A percentile compares a stretch with the other conserved stretches of the same genome.
phyloP scores from a whole-genome alignment of 805 yeast genomes.

The Zygosaccharomyces pseudorouxii region DNA sequence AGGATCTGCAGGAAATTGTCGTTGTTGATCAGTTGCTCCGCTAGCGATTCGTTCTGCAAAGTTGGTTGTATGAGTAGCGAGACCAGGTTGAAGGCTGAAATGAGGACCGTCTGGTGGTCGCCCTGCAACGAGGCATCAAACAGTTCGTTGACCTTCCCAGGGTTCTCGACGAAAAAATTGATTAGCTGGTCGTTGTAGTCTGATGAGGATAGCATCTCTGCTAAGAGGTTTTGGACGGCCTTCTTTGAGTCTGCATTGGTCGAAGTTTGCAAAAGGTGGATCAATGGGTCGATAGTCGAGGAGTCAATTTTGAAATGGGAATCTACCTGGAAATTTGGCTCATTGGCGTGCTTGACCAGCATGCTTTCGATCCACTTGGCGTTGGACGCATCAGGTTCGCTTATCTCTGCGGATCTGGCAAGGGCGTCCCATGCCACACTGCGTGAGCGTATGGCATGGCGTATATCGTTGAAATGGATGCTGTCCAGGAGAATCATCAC shows the following conservation, averaged over 20 bases:
- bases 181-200: conserved; percentile 20
- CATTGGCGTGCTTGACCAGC: conserved; percentile 35
- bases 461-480: conserved; percentile 58
- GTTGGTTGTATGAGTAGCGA: conserved; percentile 29
- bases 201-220: conserved; percentile 29
- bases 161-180: conserved; percentile 21
- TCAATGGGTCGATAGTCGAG: conserved; percentile 19
- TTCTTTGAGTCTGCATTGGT: conserved; percentile 29
- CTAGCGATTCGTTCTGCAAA: conserved; percentile 19
- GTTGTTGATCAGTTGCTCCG: conserved; percentile 20
- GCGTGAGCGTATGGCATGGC: conserved; percentile 66
- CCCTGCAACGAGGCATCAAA: conserved; percentile 26
- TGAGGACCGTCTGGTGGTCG: conserved; percentile 31
- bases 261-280: conserved; percentile 28
- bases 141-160: conserved; percentile 20
- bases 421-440: conserved; percentile 92
- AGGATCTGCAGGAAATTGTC: conserved; percentile 23
- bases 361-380: conserved; percentile 31
- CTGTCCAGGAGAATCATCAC: conserved; percentile 49
- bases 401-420: conserved; percentile 64
- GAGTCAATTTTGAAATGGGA: conserved; percentile 21
- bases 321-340: conserved; percentile 42
- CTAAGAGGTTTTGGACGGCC: conserved; percentile 30
- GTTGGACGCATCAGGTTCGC: conserved; percentile 60
- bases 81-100: conserved; percentile 32